phyloP scores from a whole-genome alignment of 768 basidiomycete species.

The Chalciporus piperatus region DNA sequence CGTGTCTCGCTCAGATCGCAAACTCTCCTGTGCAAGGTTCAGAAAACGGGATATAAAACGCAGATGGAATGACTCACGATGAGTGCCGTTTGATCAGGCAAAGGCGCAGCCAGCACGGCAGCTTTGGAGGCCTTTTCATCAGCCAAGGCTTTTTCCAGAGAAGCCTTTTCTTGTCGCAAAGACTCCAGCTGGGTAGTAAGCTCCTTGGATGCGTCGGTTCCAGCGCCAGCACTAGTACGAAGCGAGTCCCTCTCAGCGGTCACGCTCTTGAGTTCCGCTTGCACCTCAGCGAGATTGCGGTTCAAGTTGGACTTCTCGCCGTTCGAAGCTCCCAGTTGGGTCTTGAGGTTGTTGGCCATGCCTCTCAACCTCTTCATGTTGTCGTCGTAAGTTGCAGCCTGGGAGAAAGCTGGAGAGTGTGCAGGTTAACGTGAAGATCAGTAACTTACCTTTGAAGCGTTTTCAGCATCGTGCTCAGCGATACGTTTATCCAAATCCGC shows the following conservation, averaged over 20 bases:
- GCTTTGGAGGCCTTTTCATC: slow-evolving; percentile 34
- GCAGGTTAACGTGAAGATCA: no score
- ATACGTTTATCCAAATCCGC: slow-evolving; percentile 32
- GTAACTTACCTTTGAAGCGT: slow-evolving; percentile 32
- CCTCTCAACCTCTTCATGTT: slow-evolving; percentile 38
- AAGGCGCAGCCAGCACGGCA: slow-evolving; percentile 9
- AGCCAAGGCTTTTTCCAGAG: slow-evolving; percentile 37
- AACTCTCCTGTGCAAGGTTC: slow-evolving; percentile 39
- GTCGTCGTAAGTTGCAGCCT: slow-evolving; percentile 46
- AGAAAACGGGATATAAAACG: not conserved
- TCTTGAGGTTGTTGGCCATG: slow-evolving; percentile 21
- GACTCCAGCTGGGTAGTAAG: slow-evolving; percentile 35
- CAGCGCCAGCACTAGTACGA: slow-evolving; percentile 13
- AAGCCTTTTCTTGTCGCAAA: slow-evolving; percentile 37
- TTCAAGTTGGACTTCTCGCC: slow-evolving; percentile 30
- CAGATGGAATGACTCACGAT: slow-evolving; percentile 29
- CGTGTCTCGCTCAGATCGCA: slow-evolving; percentile 60
- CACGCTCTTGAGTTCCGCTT: slow-evolving; percentile 28
- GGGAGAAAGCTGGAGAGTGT: not conserved
- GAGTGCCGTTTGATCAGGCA: slow-evolving; percentile 24
- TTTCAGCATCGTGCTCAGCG: slow-evolving; percentile 30
- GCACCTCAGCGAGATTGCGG: slow-evolving; percentile 23
- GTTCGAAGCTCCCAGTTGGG: slow-evolving; percentile 24
- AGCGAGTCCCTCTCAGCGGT: slow-evolving; percentile 29
- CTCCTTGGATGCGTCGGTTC: slow-evolving; percentile 24